phyloP scores from a whole-genome alignment of 495 filamentous ascomycete species.

The Hypoxylon crocopeplum region DNA sequence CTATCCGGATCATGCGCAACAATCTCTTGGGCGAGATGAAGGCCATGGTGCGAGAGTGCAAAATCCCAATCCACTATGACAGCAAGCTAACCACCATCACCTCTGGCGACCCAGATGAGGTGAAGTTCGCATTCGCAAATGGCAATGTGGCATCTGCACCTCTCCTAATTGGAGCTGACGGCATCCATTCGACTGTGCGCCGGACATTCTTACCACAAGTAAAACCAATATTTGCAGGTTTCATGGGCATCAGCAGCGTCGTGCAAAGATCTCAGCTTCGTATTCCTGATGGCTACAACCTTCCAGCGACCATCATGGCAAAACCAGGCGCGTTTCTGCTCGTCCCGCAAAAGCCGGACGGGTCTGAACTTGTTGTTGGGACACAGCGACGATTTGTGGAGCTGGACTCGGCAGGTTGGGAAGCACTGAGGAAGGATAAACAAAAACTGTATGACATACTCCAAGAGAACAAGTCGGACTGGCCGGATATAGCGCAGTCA shows the following conservation, averaged over 20 bases:
- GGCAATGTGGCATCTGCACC: conserved; percentile 35
- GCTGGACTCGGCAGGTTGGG: conserved; percentile 29
- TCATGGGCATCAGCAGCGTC: conserved; percentile 32
- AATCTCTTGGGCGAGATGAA: conserved; percentile 50
- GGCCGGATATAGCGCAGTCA: conserved; percentile 29
- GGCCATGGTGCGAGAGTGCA: conserved; percentile 39
- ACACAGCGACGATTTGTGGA: conserved; percentile 41
- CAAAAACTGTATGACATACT: conserved; percentile 32
- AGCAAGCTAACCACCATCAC: conserved; percentile 50
- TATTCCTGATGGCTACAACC: conserved; percentile 37
- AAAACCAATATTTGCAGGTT: conserved; percentile 24
- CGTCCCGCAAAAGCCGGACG: conserved; percentile 53
- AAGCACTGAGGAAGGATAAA: conserved; percentile 30
- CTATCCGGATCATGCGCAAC: conserved; percentile 56
- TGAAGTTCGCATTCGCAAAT: conserved; percentile 52
- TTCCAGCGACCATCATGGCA: conserved; percentile 54
- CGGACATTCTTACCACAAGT: conserved; percentile 13
- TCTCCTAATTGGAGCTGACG: conserved; percentile 57
- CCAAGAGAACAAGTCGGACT: conserved; percentile 24
- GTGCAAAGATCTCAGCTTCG: conserved; percentile 37
- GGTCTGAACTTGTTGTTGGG: conserved; percentile 53
- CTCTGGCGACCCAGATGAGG: conserved; percentile 41
- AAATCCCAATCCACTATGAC: conserved; percentile 50
- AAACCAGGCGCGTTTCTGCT: conserved; percentile 55
- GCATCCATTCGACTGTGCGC: conserved; percentile 58